These are phyloP conservation scores for Ceratocystis cubensis DNA, from an alignment of 2,329 filamentous ascomycete genomes.

Conservation along the genomic window DNA sequence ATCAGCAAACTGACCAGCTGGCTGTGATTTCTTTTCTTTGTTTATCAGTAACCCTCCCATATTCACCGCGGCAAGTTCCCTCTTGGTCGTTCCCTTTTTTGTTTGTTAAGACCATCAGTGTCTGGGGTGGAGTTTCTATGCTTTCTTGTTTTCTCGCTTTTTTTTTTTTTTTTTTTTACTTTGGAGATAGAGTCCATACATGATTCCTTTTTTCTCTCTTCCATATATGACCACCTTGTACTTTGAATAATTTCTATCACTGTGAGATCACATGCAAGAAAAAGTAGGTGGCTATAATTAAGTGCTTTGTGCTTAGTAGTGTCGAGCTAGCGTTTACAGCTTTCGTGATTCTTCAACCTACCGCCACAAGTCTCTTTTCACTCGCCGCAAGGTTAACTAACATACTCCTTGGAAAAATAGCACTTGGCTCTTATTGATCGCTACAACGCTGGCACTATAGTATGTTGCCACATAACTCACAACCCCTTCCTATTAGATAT, in stretches of 20 bases:
- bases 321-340: too few species aligned
- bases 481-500: too few species aligned
- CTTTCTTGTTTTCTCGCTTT: background rate
- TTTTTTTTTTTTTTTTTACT: background rate
- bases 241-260: background rate
- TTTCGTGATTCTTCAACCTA: too few species aligned
- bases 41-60: background rate
- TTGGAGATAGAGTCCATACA: background rate
- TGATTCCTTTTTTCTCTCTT: background rate
- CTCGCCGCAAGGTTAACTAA: too few species aligned
- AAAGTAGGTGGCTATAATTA: too few species aligned
- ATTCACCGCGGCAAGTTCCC: background rate
- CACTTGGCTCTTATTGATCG: too few species aligned
- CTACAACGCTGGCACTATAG: too few species aligned
- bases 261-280: too few species aligned
- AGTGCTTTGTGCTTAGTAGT: too few species aligned
- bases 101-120: background rate
- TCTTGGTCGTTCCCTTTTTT: background rate
- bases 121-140: background rate
- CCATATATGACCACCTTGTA: background rate
- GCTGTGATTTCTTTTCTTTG: background rate
- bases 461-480: too few species aligned
- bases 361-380: too few species aligned
- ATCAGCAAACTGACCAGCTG: background rate
- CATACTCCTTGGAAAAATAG: too few species aligned